Conservation (phyloP, 2,329 filamentous ascomycete species). For the Pseudonectria buxi region DNA sequence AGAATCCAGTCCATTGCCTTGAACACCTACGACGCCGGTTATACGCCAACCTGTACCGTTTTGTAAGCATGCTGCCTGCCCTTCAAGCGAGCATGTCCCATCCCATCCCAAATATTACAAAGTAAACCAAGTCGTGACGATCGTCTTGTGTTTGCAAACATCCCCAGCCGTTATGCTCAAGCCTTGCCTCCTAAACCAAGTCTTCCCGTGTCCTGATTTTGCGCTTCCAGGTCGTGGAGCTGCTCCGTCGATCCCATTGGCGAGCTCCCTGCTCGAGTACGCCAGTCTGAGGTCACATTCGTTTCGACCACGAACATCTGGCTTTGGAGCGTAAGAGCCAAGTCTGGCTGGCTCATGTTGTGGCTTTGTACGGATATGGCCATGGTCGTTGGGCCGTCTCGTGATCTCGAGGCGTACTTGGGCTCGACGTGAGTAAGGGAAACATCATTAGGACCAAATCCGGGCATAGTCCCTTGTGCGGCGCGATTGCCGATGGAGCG, state of each 20-base stretch:
- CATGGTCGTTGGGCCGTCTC: conserved; percentile 4
- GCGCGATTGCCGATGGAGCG: conserved; percentile 18
- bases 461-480: conserved; percentile 13
- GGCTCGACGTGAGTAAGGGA: conserved; percentile 25
- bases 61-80: too few species aligned
- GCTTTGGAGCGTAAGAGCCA: conserved; percentile 19
- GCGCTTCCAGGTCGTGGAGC: conserved; percentile 26
- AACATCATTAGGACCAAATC: conserved; percentile 30
- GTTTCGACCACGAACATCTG: conserved; percentile 32
- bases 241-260: conserved; percentile 20
- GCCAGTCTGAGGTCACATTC: conserved; percentile 12
- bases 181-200: conserved; percentile 5
- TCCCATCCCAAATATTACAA: not conserved
- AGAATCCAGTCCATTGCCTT: too few species aligned
- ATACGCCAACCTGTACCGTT: too few species aligned
- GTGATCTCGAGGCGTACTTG: conserved; percentile 6
- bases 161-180: not conserved
- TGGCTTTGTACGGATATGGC: conserved; percentile 15
- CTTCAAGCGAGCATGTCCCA: too few species aligned
- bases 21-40: too few species aligned
- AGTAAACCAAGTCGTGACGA: not conserved
- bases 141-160: not conserved
- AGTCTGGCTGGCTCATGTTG: conserved; percentile 11
- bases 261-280: conserved; percentile 14
- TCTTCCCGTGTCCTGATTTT: conserved; percentile 21